phyloP scores from a whole-genome alignment of 129 eudicot species.

The Escallonia rubra region DNA sequence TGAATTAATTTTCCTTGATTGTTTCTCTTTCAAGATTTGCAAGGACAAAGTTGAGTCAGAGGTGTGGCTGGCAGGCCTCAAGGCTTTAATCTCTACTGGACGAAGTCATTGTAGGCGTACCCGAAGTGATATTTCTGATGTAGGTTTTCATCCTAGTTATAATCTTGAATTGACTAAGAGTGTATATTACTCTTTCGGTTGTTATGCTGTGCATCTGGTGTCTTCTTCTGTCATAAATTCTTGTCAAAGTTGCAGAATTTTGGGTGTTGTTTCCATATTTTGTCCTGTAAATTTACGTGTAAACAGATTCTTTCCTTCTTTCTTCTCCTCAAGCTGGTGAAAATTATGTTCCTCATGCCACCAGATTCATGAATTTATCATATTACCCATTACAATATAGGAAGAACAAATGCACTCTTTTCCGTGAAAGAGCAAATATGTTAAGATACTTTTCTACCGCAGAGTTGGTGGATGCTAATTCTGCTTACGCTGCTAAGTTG shows the following conservation, averaged over 20 bases:
- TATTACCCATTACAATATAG: not conserved
- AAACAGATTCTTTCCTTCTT: not conserved
- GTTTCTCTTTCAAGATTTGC: constrained; percentile 52
- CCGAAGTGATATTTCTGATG: constrained; percentile 61
- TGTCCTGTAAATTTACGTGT: not conserved
- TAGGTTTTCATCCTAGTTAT: constrained; percentile 18
- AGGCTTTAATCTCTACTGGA: constrained; percentile 45
- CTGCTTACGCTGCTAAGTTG: too few species aligned
- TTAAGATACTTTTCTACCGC: not conserved
- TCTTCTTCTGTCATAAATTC: too few species aligned
- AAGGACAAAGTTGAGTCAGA: constrained; percentile 65
- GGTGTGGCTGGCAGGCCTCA: constrained; percentile 74
- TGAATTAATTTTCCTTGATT: constrained; percentile 4
- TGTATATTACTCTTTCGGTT: not conserved
- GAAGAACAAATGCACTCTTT: not conserved
- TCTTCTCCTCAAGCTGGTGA: not conserved
- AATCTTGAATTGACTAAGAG: constrained; percentile 4
- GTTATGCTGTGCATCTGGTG: not conserved
- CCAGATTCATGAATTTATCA: not conserved
- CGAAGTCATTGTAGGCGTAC: constrained; percentile 38
- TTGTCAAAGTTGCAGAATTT: not conserved
- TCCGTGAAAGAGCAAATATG: not conserved
- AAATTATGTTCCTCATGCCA: too few species aligned
- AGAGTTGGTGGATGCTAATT: too few species aligned
- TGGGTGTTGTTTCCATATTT: not conserved